A percentile compares a stretch with the other conserved stretches of the same genome.
These are phyloP conservation scores for Ligustrum vulgare DNA, from an alignment of 257 asterid species.

Conservation along the genomic window DNA sequence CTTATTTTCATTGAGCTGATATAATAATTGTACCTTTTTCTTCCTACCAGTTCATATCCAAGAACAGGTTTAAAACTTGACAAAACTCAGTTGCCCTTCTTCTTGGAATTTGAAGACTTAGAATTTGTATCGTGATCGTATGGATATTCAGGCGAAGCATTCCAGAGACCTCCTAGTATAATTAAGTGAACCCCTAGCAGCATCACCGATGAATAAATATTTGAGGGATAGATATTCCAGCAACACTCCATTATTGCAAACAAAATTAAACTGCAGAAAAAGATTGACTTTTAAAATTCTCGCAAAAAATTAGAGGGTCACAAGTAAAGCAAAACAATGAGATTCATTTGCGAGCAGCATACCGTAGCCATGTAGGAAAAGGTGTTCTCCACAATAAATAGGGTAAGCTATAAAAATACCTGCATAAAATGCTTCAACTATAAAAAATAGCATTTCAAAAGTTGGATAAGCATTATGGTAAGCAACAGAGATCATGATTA, in stretches of 20 bases:
- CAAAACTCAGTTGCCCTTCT: slow-evolving; percentile 43
- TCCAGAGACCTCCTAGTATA: slow-evolving; percentile 70
- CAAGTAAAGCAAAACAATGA: neutral
- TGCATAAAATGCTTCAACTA: slow-evolving; percentile 31
- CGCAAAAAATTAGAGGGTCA: neutral
- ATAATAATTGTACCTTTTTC: neutral
- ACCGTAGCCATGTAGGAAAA: slow-evolving; percentile 72
- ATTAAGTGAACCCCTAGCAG: slow-evolving; percentile 65
- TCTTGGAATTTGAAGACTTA: slow-evolving; percentile 24
- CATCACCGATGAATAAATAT: slow-evolving; percentile 54
- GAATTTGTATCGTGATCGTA: slow-evolving; percentile 32
- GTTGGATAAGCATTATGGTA: neutral
- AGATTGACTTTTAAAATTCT: neutral
- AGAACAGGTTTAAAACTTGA: slow-evolving; percentile 25
- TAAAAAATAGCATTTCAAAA: neutral
- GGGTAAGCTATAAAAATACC: slow-evolving; percentile 89
- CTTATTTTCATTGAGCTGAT: neutral
- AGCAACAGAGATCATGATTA: neutral
- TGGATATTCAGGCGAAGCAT: slow-evolving; percentile 58
- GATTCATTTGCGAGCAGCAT: slow-evolving; percentile 15
- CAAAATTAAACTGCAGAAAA: slow-evolving; percentile 58
- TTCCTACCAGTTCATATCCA: neutral
- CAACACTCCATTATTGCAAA: slow-evolving; percentile 66
- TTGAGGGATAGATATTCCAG: slow-evolving; percentile 91
- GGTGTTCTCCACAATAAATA: slow-evolving; percentile 86